Evolutionary conservation across 2,329 filamentous ascomycete species (phyloP), one percentile per base, ranked within the genome.

Genomic region (Phialemoniopsis sp.): DNA sequence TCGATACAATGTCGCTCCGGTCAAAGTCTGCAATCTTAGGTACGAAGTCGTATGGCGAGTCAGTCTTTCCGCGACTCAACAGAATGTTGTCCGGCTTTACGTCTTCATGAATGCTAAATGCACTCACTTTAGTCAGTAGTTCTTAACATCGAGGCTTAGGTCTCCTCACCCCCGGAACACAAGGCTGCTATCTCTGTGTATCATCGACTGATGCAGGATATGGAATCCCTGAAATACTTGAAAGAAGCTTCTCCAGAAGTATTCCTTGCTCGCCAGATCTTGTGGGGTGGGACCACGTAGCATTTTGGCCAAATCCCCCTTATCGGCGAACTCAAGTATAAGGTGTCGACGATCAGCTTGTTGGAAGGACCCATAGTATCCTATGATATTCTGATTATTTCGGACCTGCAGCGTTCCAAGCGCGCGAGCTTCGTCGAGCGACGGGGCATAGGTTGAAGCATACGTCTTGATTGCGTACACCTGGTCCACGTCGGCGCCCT

Each of bases 1-100:
- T 40, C 28, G 38, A 37, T 18, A 29, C 40, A 28, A 46, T 35
- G 14, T 44, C 37, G 13, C 40, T 44, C 21, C 44, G 36, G 3
- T 44, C 46, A 16, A 50, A 50, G 32, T 50, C 47, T 17, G 46
- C 47, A n/a, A 50, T 43, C 34, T 46, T 48, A 13, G 47, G 42
- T 13, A 28, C 12, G 32, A 48, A 48, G 13, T 50, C 47, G 26
- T 43, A 50, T 29, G 29, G 38, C 7, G 46, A 50, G 15, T 28
- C 34, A 5, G 47, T 44, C 3, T 28, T 4, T 6, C 46, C 44
- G 14, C 41, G 44, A 15, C 40, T 37, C 10, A 49, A 38, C 4
- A 49, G 29, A 19, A 49, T 49, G 15, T 50, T 49, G 26, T 45
- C 44, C 3, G 45, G 46, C 17, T 47, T 49, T 12, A 50, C 46